Percentiles rank a stretch among this genome's conserved stretches.
Evolutionary conservation across 2,329 filamentous ascomycete genomes (phyloP).

Genomic region (Fusarium subtropicale): DNA sequence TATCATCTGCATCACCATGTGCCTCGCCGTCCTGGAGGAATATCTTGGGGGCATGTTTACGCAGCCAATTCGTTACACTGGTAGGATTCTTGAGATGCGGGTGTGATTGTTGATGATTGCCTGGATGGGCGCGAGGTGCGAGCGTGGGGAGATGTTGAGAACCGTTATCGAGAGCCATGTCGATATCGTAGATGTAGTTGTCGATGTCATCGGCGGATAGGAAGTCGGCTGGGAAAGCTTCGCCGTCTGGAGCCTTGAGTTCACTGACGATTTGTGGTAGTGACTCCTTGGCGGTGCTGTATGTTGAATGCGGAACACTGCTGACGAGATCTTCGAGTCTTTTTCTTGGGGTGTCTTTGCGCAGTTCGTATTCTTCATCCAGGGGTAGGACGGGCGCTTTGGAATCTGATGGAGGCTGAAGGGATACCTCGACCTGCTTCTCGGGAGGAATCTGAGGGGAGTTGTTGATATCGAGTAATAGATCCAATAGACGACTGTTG

Average conservation of each 20-base stretch:
- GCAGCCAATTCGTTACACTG: conserved; percentile 95
- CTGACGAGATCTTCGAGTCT: conserved; percentile 63
- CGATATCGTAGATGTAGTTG: conserved; percentile 76
- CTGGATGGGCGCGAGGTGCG: conserved; percentile 61
- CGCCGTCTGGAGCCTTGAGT: conserved; percentile 62
- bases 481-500: conserved; percentile 83
- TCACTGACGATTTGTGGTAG: conserved; percentile 68
- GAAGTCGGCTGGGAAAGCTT: conserved; percentile 71
- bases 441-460: conserved; percentile 80
- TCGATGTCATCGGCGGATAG: conserved; percentile 77
- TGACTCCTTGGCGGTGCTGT: conserved; percentile 68
- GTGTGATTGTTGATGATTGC: conserved; percentile 54
- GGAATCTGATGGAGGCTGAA: conserved; percentile 58
- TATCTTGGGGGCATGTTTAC: conserved; percentile 84
- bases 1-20: conserved; percentile 56
- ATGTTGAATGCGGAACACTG: conserved; percentile 65
- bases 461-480: conserved; percentile 90
- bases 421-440: conserved; percentile 78
- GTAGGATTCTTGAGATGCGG: conserved; percentile 76
- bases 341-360: conserved; percentile 59
- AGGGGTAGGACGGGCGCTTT: conserved; percentile 50
- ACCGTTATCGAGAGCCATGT: conserved; percentile 61
- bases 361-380: conserved; percentile 52
- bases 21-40: conserved; percentile 78
- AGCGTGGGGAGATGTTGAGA: conserved; percentile 59